phyloP scores from a whole-genome alignment of 345 rosid genomes.

The Nephelium lappaceum region DNA sequence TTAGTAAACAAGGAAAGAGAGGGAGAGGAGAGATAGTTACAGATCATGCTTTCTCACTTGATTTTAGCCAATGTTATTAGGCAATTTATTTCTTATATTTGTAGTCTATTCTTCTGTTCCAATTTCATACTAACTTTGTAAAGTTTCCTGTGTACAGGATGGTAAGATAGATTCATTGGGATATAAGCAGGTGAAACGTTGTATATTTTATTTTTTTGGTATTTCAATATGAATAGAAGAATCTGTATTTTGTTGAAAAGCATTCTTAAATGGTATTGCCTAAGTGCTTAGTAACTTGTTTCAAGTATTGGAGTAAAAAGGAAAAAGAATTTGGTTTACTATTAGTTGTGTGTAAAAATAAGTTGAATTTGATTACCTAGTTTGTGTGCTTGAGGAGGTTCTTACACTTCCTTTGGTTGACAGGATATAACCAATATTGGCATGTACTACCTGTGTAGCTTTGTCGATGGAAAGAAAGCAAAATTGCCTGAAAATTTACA shows the following conservation, averaged over 20 bases:
- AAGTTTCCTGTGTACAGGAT: constrained; percentile 53
- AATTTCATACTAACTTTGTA: constrained; percentile 22
- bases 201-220: neutral
- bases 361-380: neutral
- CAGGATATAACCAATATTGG: constrained; percentile 55
- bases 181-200: constrained; percentile 70
- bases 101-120: constrained; percentile 1
- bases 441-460: constrained; percentile 43
- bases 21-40: neutral
- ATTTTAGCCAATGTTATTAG: neutral
- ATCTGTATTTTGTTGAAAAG: neutral
- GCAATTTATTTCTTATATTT: neutral
- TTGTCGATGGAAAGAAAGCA: constrained; percentile 42
- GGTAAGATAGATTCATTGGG: constrained; percentile 73
- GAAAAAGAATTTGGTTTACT: neutral
- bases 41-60: neutral
- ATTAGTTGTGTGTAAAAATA: neutral
- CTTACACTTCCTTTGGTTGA: constrained; percentile 6
- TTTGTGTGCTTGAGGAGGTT: constrained; percentile 7
- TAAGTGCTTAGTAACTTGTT: neutral
- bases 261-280: neutral
- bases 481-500: constrained; percentile 41
- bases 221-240: neutral
- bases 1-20: too few species aligned
- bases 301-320: neutral